Evolutionary conservation across 805 yeast species (phyloP).

Genomic region (Yarrowia hollandica): DNA sequence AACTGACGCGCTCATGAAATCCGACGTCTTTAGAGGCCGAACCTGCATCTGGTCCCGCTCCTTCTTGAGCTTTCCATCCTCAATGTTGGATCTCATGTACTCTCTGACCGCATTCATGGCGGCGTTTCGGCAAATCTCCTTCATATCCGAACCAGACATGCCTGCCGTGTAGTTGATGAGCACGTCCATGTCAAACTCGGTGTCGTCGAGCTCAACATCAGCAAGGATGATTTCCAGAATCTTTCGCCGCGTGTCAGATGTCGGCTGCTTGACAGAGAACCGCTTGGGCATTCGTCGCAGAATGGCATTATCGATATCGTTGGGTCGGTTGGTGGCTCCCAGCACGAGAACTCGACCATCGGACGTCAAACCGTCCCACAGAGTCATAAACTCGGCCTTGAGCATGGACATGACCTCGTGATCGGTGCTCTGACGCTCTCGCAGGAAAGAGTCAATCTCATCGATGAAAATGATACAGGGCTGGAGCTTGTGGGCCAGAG

Average conservation of each 20-base stretch:
- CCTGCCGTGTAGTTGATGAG: slow-evolving; percentile 70
- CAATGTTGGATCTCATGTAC: slow-evolving; percentile 63
- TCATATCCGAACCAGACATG: slow-evolving; percentile 85
- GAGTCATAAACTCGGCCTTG: slow-evolving; percentile 95
- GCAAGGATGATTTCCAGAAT: slow-evolving; percentile 69
- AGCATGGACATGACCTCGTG: slow-evolving; percentile 95
- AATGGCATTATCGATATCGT: slow-evolving; percentile 89
- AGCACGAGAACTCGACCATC: slow-evolving; percentile 79
- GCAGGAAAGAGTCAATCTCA: slow-evolving; percentile 90
- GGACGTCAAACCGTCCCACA: slow-evolving; percentile 91
- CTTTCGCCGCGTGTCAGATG: slow-evolving; percentile 60
- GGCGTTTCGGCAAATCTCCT: slow-evolving; percentile 90
- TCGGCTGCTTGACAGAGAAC: slow-evolving; percentile 76
- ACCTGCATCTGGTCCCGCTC: slow-evolving; percentile 48
- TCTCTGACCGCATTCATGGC: slow-evolving; percentile 88
- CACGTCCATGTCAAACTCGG: slow-evolving; percentile 57
- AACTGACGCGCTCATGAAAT: slow-evolving; percentile 46
- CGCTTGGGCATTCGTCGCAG: slow-evolving; percentile 90
- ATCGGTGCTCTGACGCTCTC: slow-evolving; percentile 80
- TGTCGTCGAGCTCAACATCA: slow-evolving; percentile 59
- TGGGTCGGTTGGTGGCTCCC: slow-evolving; percentile 93
- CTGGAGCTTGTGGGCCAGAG: slow-evolving; percentile 82
- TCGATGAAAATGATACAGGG: slow-evolving; percentile 96
- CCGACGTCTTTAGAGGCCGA: slow-evolving; percentile 64
- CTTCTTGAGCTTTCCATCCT: slow-evolving; percentile 42